phyloP scores from a whole-genome alignment of 257 asterid genomes.

The Voacanga thouarsii region DNA sequence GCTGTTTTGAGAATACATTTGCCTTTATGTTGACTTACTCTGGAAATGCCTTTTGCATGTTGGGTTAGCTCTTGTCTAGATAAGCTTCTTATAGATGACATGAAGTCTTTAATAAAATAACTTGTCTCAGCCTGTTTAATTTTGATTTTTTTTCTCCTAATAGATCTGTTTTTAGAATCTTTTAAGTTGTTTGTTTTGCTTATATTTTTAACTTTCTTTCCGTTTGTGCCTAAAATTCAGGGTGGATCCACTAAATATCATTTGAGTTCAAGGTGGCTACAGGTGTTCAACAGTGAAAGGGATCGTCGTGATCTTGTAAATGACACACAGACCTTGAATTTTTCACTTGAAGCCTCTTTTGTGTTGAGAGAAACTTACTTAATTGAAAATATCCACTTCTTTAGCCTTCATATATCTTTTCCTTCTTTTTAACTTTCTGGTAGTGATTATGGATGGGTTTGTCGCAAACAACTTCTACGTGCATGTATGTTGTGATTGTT shows the following conservation, averaged over 20 bases:
- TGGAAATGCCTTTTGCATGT: not conserved
- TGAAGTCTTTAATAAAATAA: not conserved
- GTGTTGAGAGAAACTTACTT: not conserved
- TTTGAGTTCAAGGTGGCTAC: constrained; percentile 88
- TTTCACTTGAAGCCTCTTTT: not conserved
- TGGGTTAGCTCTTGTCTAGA: not conserved
- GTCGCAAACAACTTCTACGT: not conserved
- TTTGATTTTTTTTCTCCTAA: not conserved
- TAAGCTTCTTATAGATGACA: not conserved
- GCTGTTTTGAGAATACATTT: not conserved
- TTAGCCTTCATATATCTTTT: not conserved
- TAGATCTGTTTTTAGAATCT: not conserved
- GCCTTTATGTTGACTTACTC: not conserved
- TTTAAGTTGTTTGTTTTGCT: not conserved
- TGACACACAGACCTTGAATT: constrained; percentile 10
- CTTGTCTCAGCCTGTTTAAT: not conserved
- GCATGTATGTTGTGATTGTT: not conserved
- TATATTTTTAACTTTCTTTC: not conserved
- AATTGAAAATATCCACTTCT: not conserved
- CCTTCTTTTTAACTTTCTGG: not conserved
- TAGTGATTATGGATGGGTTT: not conserved
- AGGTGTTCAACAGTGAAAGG: constrained; percentile 84
- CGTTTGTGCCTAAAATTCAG: constrained; percentile 35
- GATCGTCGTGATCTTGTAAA: constrained; percentile 99
- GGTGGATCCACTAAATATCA: constrained; percentile 99